Base-by-base conservation (phyloP, 202 grass and related monocot genomes). In the Dendrocalamus latiflorus region DNA sequence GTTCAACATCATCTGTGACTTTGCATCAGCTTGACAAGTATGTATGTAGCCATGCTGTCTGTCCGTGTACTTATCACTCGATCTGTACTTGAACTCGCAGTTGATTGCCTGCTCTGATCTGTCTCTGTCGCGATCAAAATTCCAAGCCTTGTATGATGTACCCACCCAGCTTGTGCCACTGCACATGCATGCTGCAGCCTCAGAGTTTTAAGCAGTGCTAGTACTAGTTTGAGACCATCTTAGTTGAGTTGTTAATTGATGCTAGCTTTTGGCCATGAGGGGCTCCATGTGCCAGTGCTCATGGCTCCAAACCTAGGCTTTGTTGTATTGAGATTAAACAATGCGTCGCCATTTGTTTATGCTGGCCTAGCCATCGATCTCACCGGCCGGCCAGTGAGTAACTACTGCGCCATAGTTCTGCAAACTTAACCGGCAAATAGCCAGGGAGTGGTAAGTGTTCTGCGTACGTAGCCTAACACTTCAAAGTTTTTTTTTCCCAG, bases 281-380 rank as follows among this genome's bases (percentile, higher is more conserved):
- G 74, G 79, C 72, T 82, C 78, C 84, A 90, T 83, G 88, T 90
- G 88, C 49, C 74, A 39, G 33, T 25, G 83, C 78, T 79, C 83
- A 83, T 90, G 79, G 59, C 88, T 90, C 88, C 79, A 86, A 90
- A 83, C 88, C 47, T 83, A 86, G 84, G 74, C 74, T 86, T 90
- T 75, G 84, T 75, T 86, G 83, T 26, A 25, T 37, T 13, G 44
- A 10, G 44, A 69, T 24, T 83, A 90, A 83, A 83, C 79, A 75
- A 83, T 30, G 10, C 15, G 5, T 25, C 10, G 8, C 6, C 24
- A 38, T 83, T 78, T 86, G 49, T 78, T 72, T 73, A 74, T 43
- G 56, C 72, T 36, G 37, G 64, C 38, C 26, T 59, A 49, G 41
- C 33, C 48, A 22, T 9, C 65, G 57, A 39, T 25, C 82, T 81